phyloP scores from a whole-genome alignment of 1,139 yeast species.

The Taphrina pruni region DNA sequence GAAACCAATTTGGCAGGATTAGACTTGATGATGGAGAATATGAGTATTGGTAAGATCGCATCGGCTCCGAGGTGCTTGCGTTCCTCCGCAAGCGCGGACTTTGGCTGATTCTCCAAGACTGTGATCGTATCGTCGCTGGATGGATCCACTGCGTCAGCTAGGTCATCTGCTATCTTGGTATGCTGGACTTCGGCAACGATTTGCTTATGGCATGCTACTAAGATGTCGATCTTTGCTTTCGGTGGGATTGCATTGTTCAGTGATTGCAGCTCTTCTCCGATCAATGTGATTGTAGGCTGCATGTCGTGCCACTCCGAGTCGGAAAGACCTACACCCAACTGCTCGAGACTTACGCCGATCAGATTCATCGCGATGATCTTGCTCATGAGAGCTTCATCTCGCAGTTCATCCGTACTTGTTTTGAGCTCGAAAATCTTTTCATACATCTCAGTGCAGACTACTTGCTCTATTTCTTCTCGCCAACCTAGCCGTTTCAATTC shows the following conservation, averaged over 20 bases:
- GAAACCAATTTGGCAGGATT: constrained; percentile 58
- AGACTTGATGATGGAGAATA: constrained; percentile 58
- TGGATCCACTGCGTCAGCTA: background rate
- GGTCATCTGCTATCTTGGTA: constrained; percentile 27
- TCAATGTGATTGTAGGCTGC: constrained; percentile 34
- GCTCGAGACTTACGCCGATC: constrained; percentile 36
- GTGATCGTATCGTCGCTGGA: constrained; percentile 6
- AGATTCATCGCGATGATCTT: constrained; percentile 37
- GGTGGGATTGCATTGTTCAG: constrained; percentile 42
- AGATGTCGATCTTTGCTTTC: constrained; percentile 39
- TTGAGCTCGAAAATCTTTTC: constrained; percentile 41
- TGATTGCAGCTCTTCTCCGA: constrained; percentile 30
- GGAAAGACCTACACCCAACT: constrained; percentile 36
- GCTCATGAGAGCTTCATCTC: constrained; percentile 41
- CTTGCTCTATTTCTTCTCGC: constrained; percentile 41
- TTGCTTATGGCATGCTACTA: constrained; percentile 42
- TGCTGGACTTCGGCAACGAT: constrained; percentile 40
- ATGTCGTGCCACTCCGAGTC: constrained; percentile 24
- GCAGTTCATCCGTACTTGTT: constrained; percentile 40
- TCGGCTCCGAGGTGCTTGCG: constrained; percentile 54
- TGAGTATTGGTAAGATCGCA: constrained; percentile 62
- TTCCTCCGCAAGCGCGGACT: background rate
- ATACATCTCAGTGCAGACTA: constrained; percentile 42
- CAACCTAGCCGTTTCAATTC: constrained; percentile 29
- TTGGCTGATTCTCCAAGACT: background rate